Conservation (phyloP, 2,329 filamentous ascomycete genomes). For the Pezicula carpinea region DNA sequence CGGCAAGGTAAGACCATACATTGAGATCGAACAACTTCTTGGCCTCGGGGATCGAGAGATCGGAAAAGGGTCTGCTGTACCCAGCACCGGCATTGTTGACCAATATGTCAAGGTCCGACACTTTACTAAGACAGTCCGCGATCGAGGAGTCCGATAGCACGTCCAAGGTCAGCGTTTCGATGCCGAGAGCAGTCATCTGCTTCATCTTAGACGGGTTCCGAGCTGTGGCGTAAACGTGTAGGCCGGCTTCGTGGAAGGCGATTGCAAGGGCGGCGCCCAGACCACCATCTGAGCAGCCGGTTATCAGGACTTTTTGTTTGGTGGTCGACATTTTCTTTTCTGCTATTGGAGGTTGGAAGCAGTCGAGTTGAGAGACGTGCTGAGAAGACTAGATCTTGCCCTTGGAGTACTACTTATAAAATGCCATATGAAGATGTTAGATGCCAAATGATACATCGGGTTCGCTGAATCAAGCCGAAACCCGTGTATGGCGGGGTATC, state of each 20-base stretch:
- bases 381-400: too few species aligned
- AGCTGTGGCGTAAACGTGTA: conserved; percentile 15
- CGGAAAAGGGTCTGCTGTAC: conserved; percentile 6
- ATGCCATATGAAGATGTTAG: too few species aligned
- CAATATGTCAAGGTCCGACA: conserved; percentile 34
- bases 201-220: conserved; percentile 8
- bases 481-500: too few species aligned
- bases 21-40: conserved; percentile 24
- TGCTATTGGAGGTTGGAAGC: neutral
- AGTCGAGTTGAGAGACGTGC: neutral
- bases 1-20: conserved; percentile 24
- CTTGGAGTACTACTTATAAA: too few species aligned
- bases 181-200: conserved; percentile 8
- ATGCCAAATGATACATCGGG: too few species aligned
- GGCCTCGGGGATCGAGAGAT: neutral
- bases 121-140: conserved; percentile 19
- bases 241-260: conserved; percentile 21
- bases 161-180: conserved; percentile 28
- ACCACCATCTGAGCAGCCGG: conserved; percentile 31
- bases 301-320: conserved; percentile 27
- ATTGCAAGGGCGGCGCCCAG: conserved; percentile 28
- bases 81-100: conserved; percentile 38
- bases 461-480: too few species aligned
- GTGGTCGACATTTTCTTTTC: neutral
- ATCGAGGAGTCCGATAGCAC: conserved; percentile 30